Conservation (phyloP, 192 early-diverging fungal species). For the Backusella psychrophila region DNA sequence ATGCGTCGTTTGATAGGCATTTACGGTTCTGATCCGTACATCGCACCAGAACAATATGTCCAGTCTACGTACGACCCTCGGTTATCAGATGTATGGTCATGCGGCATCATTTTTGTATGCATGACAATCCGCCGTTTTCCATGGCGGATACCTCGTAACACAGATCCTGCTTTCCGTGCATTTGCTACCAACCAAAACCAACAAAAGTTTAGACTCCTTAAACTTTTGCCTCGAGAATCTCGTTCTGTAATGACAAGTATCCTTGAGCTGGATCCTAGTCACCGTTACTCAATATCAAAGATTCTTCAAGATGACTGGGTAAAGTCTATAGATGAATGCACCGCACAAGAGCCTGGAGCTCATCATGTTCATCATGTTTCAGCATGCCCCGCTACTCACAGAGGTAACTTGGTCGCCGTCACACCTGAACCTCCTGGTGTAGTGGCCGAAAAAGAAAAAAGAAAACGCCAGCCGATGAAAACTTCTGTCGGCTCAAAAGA, state of each 20-base stretch:
- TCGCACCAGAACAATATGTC: constrained; percentile 85
- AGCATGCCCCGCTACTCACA: not conserved
- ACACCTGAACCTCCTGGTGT: constrained; percentile 32
- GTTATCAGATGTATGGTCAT: constrained; percentile 85
- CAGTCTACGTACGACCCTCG: constrained; percentile 78
- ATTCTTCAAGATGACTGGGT: constrained; percentile 78
- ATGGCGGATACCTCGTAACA: constrained; percentile 59
- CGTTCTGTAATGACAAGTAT: constrained; percentile 60
- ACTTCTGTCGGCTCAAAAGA: not conserved
- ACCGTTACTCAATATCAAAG: constrained; percentile 58
- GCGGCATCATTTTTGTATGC: constrained; percentile 88
- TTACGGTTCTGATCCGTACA: constrained; percentile 95
- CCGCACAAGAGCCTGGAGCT: not conserved
- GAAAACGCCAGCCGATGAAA: constrained; percentile 10
- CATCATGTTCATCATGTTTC: constrained; percentile 36
- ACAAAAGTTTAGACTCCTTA: constrained; percentile 41
- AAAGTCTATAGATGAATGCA: constrained; percentile 57
- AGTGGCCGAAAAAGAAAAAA: constrained; percentile 31
- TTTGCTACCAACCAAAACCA: constrained; percentile 20
- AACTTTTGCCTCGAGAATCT: constrained; percentile 58
- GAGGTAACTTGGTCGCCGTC: constrained; percentile 30
- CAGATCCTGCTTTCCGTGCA: constrained; percentile 48
- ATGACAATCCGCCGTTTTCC: constrained; percentile 71
- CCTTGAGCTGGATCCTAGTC: constrained; percentile 56
- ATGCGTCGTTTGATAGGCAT: constrained; percentile 50